A percentile compares a stretch with the other conserved stretches of the same genome.
phyloP scores from a whole-genome alignment of 148 eudicot species.

The Gaultheria prostrata region DNA sequence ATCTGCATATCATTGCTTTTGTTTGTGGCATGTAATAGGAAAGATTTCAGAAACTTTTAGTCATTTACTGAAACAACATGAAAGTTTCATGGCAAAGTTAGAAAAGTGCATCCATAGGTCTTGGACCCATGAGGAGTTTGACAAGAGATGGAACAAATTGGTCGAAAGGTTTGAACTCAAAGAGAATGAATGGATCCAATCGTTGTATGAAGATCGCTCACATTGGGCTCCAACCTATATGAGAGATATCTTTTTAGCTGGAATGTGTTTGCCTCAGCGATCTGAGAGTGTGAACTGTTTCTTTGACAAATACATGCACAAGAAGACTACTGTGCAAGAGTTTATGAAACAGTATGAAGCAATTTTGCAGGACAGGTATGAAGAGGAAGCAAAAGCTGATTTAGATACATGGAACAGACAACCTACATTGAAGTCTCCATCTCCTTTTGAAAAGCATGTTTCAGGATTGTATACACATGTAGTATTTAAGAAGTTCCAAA shows the following conservation, averaged over 20 bases:
- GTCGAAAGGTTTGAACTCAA: constrained; percentile 58
- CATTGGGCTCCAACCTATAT: constrained; percentile 76
- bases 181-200: constrained; percentile 67
- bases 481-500: constrained; percentile 83
- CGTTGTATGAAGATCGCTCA: constrained; percentile 60
- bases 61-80: constrained; percentile 66
- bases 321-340: constrained; percentile 76
- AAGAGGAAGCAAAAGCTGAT: constrained; percentile 92
- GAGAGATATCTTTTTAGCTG: constrained; percentile 68
- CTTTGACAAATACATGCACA: constrained; percentile 93
- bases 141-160: constrained; percentile 85
- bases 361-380: constrained; percentile 83
- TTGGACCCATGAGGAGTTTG: constrained; percentile 74
- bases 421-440: constrained; percentile 80
- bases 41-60: constrained; percentile 66
- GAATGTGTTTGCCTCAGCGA: constrained; percentile 76
- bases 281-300: constrained; percentile 86
- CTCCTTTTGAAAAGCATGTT: constrained; percentile 93
- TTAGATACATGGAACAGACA: constrained; percentile 88
- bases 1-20: constrained; percentile 60
- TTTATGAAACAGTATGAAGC: constrained; percentile 75
- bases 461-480: constrained; percentile 67
- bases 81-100: constrained; percentile 58
- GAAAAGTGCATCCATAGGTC: constrained; percentile 84
- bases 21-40: constrained; percentile 77